Evolutionary conservation across 257 asterid species (phyloP).

Genomic region (Ajuga chamaepitys): DNA sequence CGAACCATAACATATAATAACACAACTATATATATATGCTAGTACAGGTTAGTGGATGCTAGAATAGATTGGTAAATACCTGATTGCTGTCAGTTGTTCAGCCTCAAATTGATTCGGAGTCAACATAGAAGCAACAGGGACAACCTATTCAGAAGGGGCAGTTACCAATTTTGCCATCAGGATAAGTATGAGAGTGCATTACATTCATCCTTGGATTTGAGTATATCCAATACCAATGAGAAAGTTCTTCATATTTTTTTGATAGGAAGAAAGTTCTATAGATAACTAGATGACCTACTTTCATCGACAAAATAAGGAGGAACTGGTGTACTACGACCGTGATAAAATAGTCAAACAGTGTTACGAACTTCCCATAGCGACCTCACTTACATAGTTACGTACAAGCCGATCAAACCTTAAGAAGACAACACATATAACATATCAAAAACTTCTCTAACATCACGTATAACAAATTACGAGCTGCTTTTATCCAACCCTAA

Average conservation of each 20-base stretch:
- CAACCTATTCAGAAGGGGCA: constrained; percentile 51
- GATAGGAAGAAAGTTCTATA: neutral
- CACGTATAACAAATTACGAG: neutral
- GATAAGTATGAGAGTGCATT: constrained; percentile 13
- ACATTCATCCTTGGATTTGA: neutral
- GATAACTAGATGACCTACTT: neutral
- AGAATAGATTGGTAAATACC: constrained; percentile 44
- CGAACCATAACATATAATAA: constrained; percentile 3
- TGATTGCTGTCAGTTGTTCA: constrained; percentile 67
- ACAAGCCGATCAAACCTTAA: neutral
- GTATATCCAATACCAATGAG: neutral
- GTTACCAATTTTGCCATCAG: constrained; percentile 15
- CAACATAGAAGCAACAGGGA: constrained; percentile 95
- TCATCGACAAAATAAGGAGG: neutral
- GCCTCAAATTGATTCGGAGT: constrained; percentile 99
- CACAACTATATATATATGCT: neutral
- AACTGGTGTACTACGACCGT: neutral
- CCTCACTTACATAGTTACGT: neutral
- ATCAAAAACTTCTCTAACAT: neutral
- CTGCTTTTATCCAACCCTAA: neutral
- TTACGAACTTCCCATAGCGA: neutral
- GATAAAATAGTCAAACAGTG: neutral
- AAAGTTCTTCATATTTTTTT: neutral
- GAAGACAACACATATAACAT: neutral
- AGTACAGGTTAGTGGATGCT: constrained; percentile 5